Base-by-base conservation (phyloP, 2,329 filamentous ascomycete species). In the Penicillium janthinellum region DNA sequence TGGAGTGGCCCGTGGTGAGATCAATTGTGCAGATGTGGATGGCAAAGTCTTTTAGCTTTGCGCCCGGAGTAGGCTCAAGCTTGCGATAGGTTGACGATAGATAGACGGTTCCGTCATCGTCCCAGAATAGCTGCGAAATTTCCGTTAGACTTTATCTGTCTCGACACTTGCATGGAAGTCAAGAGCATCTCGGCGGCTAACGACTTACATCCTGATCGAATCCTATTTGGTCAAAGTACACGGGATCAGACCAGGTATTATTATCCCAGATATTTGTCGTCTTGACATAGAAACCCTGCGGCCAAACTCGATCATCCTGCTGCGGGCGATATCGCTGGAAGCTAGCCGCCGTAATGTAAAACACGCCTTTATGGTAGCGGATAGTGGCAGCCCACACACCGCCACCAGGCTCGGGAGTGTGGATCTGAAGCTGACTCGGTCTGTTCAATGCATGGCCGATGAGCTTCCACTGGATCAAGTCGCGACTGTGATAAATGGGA, bases 401-500 rank as follows among this genome's bases (percentile, higher is more conserved):
- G 38, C 74, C 73, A 5, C 66, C 70, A 0, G 68, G 72, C 34
- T 73, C 72, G 0, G 73, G 71, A 0, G 69, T 71, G 12, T 73
- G 70, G 31, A 77, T 73, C 52, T 74, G 71, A n/a, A 76, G 60
- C 58, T 77, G 74, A 7, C 67, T 70, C 12, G 66, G 62, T 5
- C 70, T 67, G n/a, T 69, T 75, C 20, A 76, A 61, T 4, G 72
- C 72, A 63, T 75, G 74, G 3, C 69, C 71, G 48, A 76, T 72
- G 15, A 79, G 69, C 1, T 62, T 71, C 78, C 78, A 80, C 17
- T 72, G 69, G 34, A 77, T 71, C 38, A 81, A 66, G 62, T 81
- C 79, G 8, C 73, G 82, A 20, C 82, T 85, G 28, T 84, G 79
- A 65, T 88, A 86, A 58, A 88, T 84, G 14, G 84, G 83, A n/a